phyloP scores from a whole-genome alignment of 2,329 filamentous ascomycete species.

The Xylaria digitata region DNA sequence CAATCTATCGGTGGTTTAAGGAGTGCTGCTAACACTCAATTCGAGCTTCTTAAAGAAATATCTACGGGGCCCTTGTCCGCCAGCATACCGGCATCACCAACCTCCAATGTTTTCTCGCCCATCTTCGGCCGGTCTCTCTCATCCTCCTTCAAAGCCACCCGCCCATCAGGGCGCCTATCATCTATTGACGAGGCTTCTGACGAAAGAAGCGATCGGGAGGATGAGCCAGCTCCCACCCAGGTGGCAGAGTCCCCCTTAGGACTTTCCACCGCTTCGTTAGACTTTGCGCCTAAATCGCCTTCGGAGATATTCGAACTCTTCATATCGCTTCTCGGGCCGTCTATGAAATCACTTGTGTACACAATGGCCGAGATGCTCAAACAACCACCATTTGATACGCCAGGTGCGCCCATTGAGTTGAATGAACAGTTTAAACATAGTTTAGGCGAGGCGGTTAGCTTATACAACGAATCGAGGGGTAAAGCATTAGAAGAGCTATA shows the following conservation, averaged over 20 bases:
- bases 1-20: constrained; percentile 91
- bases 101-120: constrained; percentile 49
- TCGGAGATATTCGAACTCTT: constrained; percentile 93
- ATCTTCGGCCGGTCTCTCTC: constrained; percentile 42
- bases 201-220: constrained; percentile 63
- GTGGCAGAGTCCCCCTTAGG: constrained; percentile 28
- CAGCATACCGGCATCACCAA: constrained; percentile 49
- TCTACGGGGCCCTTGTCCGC: constrained; percentile 48
- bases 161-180: constrained; percentile 60
- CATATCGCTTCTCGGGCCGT: constrained; percentile 87
- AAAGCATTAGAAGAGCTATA: constrained; percentile 85
- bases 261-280: constrained; percentile 36
- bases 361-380: constrained; percentile 90
- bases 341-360: constrained; percentile 95
- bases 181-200: constrained; percentile 73
- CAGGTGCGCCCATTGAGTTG: constrained; percentile 75
- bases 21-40: constrained; percentile 90
- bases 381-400: constrained; percentile 82
- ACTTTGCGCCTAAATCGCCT: constrained; percentile 64
- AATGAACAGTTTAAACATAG: constrained; percentile 85
- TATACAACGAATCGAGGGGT: constrained; percentile 81
- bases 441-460: constrained; percentile 79
- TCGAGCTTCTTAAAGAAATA: constrained; percentile 79
- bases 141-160: constrained; percentile 52
- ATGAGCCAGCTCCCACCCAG: constrained; percentile 44